phyloP scores from a whole-genome alignment of 2,329 filamentous ascomycete genomes.

The Chalara sp. region DNA sequence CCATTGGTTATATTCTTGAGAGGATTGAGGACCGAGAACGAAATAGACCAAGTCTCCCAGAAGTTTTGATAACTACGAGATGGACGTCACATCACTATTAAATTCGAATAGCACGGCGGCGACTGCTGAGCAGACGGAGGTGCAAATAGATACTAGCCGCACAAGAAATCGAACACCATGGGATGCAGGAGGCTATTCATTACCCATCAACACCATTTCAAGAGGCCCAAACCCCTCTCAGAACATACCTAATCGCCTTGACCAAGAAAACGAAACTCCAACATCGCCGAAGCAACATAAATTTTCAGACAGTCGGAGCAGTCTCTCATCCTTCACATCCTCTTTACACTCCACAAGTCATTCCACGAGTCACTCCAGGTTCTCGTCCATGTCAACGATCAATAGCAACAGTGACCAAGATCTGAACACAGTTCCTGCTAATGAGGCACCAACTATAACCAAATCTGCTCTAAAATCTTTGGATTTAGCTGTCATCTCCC shows the following conservation, averaged over 20 bases:
- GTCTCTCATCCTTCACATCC: slow-evolving; percentile 27
- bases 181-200: slow-evolving; percentile 30
- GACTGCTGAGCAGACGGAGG: slow-evolving; percentile 9
- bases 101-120: slow-evolving; percentile 21
- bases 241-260: too few species aligned
- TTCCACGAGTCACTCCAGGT: slow-evolving; percentile 25
- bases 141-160: slow-evolving; percentile 10
- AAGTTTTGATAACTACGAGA: slow-evolving; percentile 13
- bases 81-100: slow-evolving; percentile 28
- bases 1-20: not conserved
- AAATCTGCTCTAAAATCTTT: too few species aligned
- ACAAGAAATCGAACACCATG: slow-evolving; percentile 27
- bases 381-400: slow-evolving; percentile 27
- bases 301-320: slow-evolving; percentile 26
- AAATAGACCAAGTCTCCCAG: not conserved
- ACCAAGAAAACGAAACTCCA: slow-evolving; percentile 8
- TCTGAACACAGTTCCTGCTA: too few species aligned
- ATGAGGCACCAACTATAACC: too few species aligned
- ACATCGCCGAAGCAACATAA: slow-evolving; percentile 21
- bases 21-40: not conserved
- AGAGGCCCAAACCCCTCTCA: not conserved
- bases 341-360: slow-evolving; percentile 24
- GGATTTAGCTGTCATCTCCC: too few species aligned
- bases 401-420: slow-evolving; percentile 7
- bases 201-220: slow-evolving; percentile 23